phyloP scores from a whole-genome alignment of 2,329 filamentous ascomycete genomes.

The Elsinoe ampelina region DNA sequence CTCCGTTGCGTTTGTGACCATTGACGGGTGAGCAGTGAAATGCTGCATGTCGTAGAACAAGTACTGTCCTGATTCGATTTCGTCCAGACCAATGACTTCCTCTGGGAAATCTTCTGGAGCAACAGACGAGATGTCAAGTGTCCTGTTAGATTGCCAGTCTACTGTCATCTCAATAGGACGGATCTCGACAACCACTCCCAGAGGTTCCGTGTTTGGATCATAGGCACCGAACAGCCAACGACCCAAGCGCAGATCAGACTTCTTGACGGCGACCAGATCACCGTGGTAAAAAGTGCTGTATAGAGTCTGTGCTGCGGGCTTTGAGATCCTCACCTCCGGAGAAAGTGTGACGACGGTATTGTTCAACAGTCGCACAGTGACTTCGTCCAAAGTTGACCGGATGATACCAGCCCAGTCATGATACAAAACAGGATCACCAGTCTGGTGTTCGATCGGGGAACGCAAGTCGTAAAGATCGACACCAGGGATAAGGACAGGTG shows the following conservation, averaged over 20 bases:
- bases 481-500: constrained; percentile 18
- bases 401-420: constrained; percentile 49
- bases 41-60: constrained; percentile 34
- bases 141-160: constrained; percentile 41
- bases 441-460: constrained; percentile 31
- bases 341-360: constrained; percentile 46
- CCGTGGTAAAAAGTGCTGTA: constrained; percentile 36
- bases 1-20: not conserved
- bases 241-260: constrained; percentile 42
- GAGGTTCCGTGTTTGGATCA: constrained; percentile 39
- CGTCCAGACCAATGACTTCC: constrained; percentile 22
- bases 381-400: constrained; percentile 39
- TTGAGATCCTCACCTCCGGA: constrained; percentile 32
- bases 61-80: constrained; percentile 36
- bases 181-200: constrained; percentile 45
- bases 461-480: constrained; percentile 26
- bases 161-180: constrained; percentile 39
- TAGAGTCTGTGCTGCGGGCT: constrained; percentile 18
- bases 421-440: constrained; percentile 46
- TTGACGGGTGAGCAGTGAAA: constrained; percentile 1
- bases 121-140: not conserved
- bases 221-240: constrained; percentile 46
- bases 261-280: constrained; percentile 44
- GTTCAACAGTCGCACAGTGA: constrained; percentile 44
- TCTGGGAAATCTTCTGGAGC: constrained; percentile 18